Evolutionary conservation across 2,329 filamentous ascomycete species (phyloP).

Genomic region (Ophiocordyceps robertsii): DNA sequence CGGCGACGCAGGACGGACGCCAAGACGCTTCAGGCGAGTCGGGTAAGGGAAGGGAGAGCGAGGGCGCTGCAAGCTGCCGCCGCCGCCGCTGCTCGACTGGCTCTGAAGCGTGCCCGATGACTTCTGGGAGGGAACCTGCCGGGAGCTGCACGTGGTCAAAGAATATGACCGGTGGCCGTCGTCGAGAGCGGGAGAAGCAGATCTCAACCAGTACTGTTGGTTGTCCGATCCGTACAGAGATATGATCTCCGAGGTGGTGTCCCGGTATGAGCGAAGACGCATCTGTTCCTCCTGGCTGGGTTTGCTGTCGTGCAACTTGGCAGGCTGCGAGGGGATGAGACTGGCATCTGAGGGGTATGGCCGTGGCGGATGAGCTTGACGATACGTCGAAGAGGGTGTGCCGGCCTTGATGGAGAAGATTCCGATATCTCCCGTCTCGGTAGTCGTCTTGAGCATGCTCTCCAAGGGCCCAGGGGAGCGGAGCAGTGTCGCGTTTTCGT

Average conservation of each 20-base stretch:
- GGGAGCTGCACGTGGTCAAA: constrained; percentile 37
- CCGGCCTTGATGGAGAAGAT: constrained; percentile 37
- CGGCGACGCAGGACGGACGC: constrained; percentile 34
- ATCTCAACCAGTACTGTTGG: constrained; percentile 28
- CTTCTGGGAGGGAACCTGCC: constrained; percentile 30
- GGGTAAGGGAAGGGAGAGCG: constrained; percentile 47
- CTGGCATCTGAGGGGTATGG: constrained; percentile 15
- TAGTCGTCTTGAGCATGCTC: constrained; percentile 52
- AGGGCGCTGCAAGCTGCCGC: constrained; percentile 31
- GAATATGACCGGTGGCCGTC: constrained; percentile 39
- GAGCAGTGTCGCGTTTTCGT: constrained; percentile 28
- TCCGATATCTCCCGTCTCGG: constrained; percentile 52
- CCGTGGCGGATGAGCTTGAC: constrained; percentile 14
- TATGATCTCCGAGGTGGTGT: constrained; percentile 39
- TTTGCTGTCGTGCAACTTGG: constrained; percentile 17
- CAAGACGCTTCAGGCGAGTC: constrained; percentile 40
- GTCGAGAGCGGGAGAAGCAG: constrained; percentile 27
- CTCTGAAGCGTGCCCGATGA: constrained; percentile 35
- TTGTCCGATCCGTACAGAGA: constrained; percentile 42
- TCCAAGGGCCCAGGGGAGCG: constrained; percentile 41
- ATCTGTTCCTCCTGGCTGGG: constrained; percentile 26
- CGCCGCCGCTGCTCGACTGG: constrained; percentile 23
- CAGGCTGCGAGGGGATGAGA: constrained; percentile 11
- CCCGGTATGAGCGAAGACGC: constrained; percentile 33
- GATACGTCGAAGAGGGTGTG: constrained; percentile 16